These are phyloP conservation scores for Puccinellia tenuiflora DNA, from an alignment of 176 grass and related monocot species.

Conservation along the genomic window DNA sequence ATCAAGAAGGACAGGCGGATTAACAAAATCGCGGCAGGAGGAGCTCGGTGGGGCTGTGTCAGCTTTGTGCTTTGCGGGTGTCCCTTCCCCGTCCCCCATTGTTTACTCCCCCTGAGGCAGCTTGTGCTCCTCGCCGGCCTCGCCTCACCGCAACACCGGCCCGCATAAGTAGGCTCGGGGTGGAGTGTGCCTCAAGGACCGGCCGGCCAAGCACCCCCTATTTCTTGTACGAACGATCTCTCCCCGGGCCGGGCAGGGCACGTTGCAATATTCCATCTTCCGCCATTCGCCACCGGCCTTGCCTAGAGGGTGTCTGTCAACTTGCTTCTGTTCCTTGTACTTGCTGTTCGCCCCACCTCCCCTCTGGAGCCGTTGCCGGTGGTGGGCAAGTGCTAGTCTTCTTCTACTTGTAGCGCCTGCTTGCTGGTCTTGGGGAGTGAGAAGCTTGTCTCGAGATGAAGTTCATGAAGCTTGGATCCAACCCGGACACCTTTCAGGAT, in stretches of 20 bases:
- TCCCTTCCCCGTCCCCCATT: conserved; percentile 36
- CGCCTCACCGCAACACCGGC: conserved; percentile 33
- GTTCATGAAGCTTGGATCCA: conserved; percentile 99
- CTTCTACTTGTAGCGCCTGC: conserved; percentile 8
- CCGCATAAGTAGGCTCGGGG: conserved; percentile 39
- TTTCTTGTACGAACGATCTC: conserved; percentile 43
- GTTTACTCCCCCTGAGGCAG: conserved; percentile 50
- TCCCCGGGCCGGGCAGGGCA: conserved; percentile 20
- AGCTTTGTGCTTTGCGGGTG: conserved; percentile 73
- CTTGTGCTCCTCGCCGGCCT: conserved; percentile 36
- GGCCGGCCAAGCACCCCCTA: background rate
- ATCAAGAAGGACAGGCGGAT: conserved; percentile 41
- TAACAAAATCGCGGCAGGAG: conserved; percentile 31
- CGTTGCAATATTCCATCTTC: conserved; percentile 53
- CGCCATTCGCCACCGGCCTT: background rate
- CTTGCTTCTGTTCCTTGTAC: conserved; percentile 32
- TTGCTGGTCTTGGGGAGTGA: background rate
- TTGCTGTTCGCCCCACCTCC: background rate
- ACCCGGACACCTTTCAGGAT: conserved; percentile 83
- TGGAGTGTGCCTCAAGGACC: conserved; percentile 39
- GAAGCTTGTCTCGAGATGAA: conserved; percentile 58
- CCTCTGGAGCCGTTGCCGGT: conserved; percentile 6
- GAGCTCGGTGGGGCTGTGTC: conserved; percentile 52
- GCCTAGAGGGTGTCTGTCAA: background rate
- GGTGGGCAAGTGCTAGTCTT: background rate